Base-by-base conservation (phyloP, 345 rosid species). In the Gossypium longicalyx region DNA sequence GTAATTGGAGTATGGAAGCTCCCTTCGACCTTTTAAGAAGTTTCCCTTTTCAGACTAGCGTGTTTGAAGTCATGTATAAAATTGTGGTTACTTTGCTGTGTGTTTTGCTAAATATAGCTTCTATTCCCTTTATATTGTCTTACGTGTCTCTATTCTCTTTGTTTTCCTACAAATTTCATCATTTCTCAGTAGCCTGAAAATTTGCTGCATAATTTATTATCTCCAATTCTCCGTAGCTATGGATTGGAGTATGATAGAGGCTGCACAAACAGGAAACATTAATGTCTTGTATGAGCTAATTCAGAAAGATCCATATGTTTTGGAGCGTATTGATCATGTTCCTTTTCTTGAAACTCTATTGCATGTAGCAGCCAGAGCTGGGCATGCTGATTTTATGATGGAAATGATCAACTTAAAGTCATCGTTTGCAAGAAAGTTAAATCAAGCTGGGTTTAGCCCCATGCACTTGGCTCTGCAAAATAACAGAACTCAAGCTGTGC, bases 301-400 rank as follows among this genome's bases (percentile, higher is more conserved):
- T 45, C 15, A 23, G 10, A 6, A 49, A 2, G 38, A 78, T 23
- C 77, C 71, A 7, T 8, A 25, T 34, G 5, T 76, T 59, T 9
- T 82, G 1, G 74, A 53, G 4, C 13, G 12, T 0, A 53, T 79
- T 11, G 78, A 82, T 19, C 13, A 71, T 38, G 45, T 20, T 0
- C 76, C 85, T 23, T 82, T 79, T 43, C 25, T 51, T 13, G 74
- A 74, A 1, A 79, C 78, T 19, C 82, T 77, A 5, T 77, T 82
- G 25, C 85, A 82, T 12, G 7, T 12, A 19, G 71, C 82, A 23
- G 82, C 80, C 8, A 15, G 3, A 27, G 12, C 8, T 1, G 82
- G 82, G 10, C 70, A 70, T 9, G 27, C 27, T 19, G 70, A 38
- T 2, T 79, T 45, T 53, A 66, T 77, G 1, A 7, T 9, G 73